Base-by-base conservation (phyloP, 2,329 filamentous ascomycete genomes). In the Aspergillus flavus region DNA sequence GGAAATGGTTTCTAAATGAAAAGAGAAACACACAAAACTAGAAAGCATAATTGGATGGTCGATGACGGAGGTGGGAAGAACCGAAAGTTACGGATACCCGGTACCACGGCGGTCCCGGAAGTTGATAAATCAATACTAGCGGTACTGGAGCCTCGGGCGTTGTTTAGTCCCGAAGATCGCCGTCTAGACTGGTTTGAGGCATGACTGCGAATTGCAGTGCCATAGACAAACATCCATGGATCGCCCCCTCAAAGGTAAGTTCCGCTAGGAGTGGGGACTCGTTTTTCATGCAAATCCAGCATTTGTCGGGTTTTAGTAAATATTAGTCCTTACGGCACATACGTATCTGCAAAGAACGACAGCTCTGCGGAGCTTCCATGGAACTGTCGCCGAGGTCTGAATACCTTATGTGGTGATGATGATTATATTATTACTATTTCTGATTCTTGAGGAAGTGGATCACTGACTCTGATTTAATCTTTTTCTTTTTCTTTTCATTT, bases 101-200 rank as follows among this genome's bases (percentile, higher is more conserved):
- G 26, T 21, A 53, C 50, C 4, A n/a, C 39, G 39, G 28, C 19
- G 50, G 34, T 53, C 30, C 50, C 28, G 50, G 50, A 53, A 11
- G 26, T 5, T 36, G 34, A 36, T 36, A 16, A 7, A 36, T 36
- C 34, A 36, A n/a, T 53, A 53, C 50, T 54, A 54, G 52, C 11
- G 28, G 28, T 34, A 34, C 19, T 55, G 52, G 52, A 39, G 52
- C 32, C 52, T 55, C 52, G 52, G 52, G 32, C 21, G 52, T 55
- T 26, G 52, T 55, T 26, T 39, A 55, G 52, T 16, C 52, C 52
- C 52, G 52, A 55, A 39, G 52, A 62, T 62, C 61, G 58, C 43
- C 55, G 55, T 41, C 59, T 61, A 50, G 55, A 23, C 54, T 58
- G 19, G 36, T 62, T 62, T 36, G 39, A 41, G 48, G 34, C 30